Evolutionary conservation across 345 rosid genomes (phyloP).

Genomic region (Laguncularia racemosa): DNA sequence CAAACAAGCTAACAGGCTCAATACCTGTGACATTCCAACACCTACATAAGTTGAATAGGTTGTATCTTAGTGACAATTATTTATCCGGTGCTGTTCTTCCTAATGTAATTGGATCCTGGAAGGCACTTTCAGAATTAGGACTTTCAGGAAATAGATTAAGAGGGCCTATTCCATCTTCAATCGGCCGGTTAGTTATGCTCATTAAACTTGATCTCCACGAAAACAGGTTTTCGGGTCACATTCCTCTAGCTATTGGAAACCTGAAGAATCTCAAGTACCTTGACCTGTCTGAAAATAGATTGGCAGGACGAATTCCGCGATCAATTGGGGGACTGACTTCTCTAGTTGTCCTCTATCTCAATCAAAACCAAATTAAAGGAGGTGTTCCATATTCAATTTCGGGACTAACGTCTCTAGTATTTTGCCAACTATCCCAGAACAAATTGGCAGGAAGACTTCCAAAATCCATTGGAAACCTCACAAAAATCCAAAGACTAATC

Average conservation of each 20-base stretch:
- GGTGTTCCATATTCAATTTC: conserved; percentile 42
- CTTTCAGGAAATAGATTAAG: conserved; percentile 39
- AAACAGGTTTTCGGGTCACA: conserved; percentile 32
- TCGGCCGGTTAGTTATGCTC: conserved; percentile 24
- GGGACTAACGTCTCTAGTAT: conserved; percentile 31
- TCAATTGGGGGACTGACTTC: conserved; percentile 37
- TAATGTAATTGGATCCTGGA: conserved; percentile 21
- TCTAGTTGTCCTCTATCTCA: conserved; percentile 29
- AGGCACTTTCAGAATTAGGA: conserved; percentile 28
- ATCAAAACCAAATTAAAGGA: conserved; percentile 38
- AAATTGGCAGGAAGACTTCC: conserved; percentile 42
- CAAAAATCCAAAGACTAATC: conserved; percentile 36
- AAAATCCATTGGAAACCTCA: conserved; percentile 38
- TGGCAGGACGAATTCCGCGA: conserved; percentile 34
- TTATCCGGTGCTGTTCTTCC: conserved; percentile 31
- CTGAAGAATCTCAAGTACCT: conserved; percentile 31
- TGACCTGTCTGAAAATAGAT: conserved; percentile 41
- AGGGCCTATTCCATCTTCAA: conserved; percentile 29
- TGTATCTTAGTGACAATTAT: conserved; percentile 31
- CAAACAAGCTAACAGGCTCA: conserved; percentile 39
- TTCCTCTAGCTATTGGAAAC: conserved; percentile 34
- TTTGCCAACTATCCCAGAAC: conserved; percentile 44
- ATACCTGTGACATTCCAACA: conserved; percentile 29
- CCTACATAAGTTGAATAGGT: conserved; percentile 21
- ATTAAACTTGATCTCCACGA: conserved; percentile 39